Base-by-base conservation (phyloP, 441 rosid species). In the Heliophila coronopifolia region DNA sequence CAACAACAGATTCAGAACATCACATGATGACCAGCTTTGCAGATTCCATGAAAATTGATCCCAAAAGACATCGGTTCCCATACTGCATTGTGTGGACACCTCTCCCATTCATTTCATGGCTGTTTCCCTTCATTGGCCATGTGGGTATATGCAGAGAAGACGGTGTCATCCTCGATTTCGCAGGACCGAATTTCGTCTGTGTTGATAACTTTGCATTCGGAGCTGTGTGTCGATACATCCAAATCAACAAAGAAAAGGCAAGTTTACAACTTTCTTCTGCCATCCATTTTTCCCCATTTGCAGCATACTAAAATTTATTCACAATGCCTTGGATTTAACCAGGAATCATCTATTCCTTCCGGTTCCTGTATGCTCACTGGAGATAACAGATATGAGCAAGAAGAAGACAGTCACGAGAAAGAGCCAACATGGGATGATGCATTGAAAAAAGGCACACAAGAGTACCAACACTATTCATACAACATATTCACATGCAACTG, bases 61-160 rank as follows among this genome's bases (percentile, higher is more conserved):
- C 81, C 0, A 68, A 27, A 43, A 75, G 74, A 65, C 70, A 67
- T 0, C 60, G 90, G 25, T 82, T 73, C 50, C 91, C 87, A 4
- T 76, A 68, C 65, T 78, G 92, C 76, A 67, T 83, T 49, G 84
- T 83, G 9, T 83, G 92, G 92, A 55, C 92, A 9, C 79, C 87
- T 36, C 80, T 83, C 35, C 83, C 87, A 2, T 74, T 82, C 43
- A 67, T 79, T 41, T 75, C 90, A 14, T 82, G 86, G 86, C 36
- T 82, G 23, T 37, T 82, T 63, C 86, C 86, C 58, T 82, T 82
- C 70, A 63, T 82, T 2, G 90, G 86, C 28, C 86, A 82, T 37
- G 58, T 72, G 9, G 91, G 82, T 18, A 83, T 79, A n/a, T 77
- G 84, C 69, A 66, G 82, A 64, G 84, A 82, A 72, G 84, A 82